phyloP scores from a whole-genome alignment of 768 basidiomycete species.

The Naematelia encephala region DNA sequence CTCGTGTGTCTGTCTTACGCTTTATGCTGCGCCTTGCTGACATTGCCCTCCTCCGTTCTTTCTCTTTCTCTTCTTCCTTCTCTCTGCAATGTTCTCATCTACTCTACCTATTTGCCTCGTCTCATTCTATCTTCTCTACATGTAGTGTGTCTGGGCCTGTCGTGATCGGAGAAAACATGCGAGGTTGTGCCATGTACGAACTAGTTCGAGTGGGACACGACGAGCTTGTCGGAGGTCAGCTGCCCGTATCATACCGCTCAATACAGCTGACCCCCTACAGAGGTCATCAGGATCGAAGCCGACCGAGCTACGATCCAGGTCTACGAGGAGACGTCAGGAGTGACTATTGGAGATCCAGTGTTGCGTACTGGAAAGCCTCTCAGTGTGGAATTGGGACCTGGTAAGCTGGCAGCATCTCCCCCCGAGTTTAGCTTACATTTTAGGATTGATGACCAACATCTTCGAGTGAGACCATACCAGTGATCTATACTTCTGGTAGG shows the following conservation, averaged over 20 bases:
- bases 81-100: neutral
- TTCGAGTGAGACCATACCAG: slow-evolving; percentile 65
- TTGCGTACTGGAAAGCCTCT: slow-evolving; percentile 95
- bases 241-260: neutral
- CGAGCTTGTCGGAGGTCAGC: slow-evolving; percentile 88
- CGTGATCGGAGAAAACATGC: slow-evolving; percentile 95
- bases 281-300: slow-evolving; percentile 97
- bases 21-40: neutral
- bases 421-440: slow-evolving; percentile 11
- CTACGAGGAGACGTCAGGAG: slow-evolving; percentile 98
- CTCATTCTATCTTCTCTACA: neutral
- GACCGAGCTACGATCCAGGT: slow-evolving; percentile 99
- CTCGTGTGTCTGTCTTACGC: slow-evolving; percentile 24
- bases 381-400: slow-evolving; percentile 95
- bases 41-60: neutral
- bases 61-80: neutral
- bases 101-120: neutral
- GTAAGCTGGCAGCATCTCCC: slow-evolving; percentile 54
- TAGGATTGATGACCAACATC: slow-evolving; percentile 98
- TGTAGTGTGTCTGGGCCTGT: slow-evolving; percentile 95
- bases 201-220: slow-evolving; percentile 88
- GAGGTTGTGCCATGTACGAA: slow-evolving; percentile 84
- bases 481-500: neutral
- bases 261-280: slow-evolving; percentile 54
- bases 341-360: slow-evolving; percentile 97